Evolutionary conservation across 495 filamentous ascomycete species (phyloP).

Genomic region (Venustampulla echinocandica): DNA sequence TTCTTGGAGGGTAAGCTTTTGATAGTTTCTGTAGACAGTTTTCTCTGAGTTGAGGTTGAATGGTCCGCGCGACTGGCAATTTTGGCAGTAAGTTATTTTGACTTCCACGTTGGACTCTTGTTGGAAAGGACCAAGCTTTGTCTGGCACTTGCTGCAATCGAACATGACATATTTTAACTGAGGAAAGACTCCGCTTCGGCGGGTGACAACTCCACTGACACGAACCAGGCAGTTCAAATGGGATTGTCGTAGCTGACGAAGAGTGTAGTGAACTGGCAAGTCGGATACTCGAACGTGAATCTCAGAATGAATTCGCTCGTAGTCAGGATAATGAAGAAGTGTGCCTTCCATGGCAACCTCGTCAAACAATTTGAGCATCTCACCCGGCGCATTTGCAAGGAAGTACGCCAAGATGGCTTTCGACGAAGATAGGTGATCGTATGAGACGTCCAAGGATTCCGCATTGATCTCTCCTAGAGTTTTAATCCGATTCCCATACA

Average conservation of each 20-base stretch:
- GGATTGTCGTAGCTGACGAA: slow-evolving; percentile 90
- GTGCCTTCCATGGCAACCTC: slow-evolving; percentile 94
- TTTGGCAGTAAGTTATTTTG: slow-evolving; percentile 92
- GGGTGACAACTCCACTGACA: slow-evolving; percentile 90
- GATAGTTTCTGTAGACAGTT: slow-evolving; percentile 99
- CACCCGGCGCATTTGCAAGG: slow-evolving; percentile 87
- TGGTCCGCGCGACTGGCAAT: slow-evolving; percentile 91
- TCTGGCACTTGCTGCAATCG: slow-evolving; percentile 86
- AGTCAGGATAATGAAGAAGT: slow-evolving; percentile 91
- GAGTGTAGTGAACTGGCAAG: slow-evolving; percentile 89
- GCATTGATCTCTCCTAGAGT: slow-evolving; percentile 95
- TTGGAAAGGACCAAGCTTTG: slow-evolving; percentile 89
- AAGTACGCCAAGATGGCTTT: slow-evolving; percentile 99
- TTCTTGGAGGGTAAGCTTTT: slow-evolving; percentile 95
- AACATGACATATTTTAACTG: slow-evolving; percentile 98
- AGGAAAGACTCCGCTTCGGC: slow-evolving; percentile 94
- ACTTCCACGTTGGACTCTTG: slow-evolving; percentile 95
- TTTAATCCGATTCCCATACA: slow-evolving; percentile 88
- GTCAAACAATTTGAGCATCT: slow-evolving; percentile 93
- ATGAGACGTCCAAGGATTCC: slow-evolving; percentile 92
- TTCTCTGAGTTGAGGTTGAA: slow-evolving; percentile 96
- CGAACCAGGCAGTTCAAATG: slow-evolving; percentile 96
- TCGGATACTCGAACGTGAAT: slow-evolving; percentile 97
- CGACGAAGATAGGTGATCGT: slow-evolving; percentile 76
- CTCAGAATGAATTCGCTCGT: slow-evolving; percentile 94